phyloP scores from a whole-genome alignment of 805 yeast genomes.

The Jamesozyma spencerorum region DNA sequence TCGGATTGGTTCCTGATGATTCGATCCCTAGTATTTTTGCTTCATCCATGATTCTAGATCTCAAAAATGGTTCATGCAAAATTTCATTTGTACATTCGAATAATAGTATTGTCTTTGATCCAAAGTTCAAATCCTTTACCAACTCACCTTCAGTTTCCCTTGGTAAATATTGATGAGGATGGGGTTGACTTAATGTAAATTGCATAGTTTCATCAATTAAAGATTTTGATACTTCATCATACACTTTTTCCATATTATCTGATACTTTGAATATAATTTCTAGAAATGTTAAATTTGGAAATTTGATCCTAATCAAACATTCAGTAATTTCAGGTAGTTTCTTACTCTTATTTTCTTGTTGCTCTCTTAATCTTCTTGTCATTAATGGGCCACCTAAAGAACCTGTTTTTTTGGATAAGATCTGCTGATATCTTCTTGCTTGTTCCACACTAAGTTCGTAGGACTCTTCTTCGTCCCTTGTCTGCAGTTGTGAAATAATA shows the following conservation, averaged over 20 bases:
- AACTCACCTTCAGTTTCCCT: slow-evolving; percentile 23
- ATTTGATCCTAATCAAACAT: slow-evolving; percentile 41
- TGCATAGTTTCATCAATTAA: slow-evolving; percentile 21
- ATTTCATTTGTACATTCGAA: slow-evolving; percentile 20
- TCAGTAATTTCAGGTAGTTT: slow-evolving; percentile 15
- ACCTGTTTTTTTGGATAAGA: slow-evolving; percentile 36
- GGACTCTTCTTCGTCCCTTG: slow-evolving; percentile 24
- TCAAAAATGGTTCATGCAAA: slow-evolving; percentile 23
- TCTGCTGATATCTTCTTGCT: slow-evolving; percentile 44
- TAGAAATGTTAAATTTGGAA: slow-evolving; percentile 48
- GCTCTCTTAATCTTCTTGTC: slow-evolving; percentile 35
- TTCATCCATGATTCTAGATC: slow-evolving; percentile 18
- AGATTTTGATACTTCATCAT: slow-evolving; percentile 23
- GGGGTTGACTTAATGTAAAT: slow-evolving; percentile 38
- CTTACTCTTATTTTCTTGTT: slow-evolving; percentile 22
- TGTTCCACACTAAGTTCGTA: slow-evolving; percentile 44
- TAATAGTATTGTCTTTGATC: slow-evolving; percentile 37
- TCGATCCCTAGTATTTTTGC: slow-evolving; percentile 19
- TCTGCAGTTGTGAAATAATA: slow-evolving; percentile 4
- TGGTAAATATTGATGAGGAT: slow-evolving; percentile 36
- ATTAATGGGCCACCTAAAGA: slow-evolving; percentile 33
- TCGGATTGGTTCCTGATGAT: background rate
- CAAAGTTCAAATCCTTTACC: slow-evolving; percentile 35
- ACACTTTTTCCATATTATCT: slow-evolving; percentile 32
- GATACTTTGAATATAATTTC: slow-evolving; percentile 41